Evolutionary conservation across 139 green algal species (phyloP), one percentile per base, ranked within the genome.

Genomic region (Chlorella sp.): DNA sequence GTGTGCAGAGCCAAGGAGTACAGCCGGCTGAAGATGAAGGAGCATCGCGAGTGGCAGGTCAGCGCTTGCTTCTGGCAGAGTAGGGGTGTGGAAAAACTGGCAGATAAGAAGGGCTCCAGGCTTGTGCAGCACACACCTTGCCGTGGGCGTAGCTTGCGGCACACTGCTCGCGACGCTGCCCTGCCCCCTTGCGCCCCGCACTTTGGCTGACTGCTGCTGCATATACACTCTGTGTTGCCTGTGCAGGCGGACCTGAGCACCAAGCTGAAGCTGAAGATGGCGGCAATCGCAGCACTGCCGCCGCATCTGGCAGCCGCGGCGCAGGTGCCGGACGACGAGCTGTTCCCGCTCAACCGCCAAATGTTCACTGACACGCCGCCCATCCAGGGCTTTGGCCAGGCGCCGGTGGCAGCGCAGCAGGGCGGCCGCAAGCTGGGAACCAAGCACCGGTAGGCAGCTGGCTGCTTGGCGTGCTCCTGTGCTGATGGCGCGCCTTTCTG

Each of bases 191-290:
- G 21, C 51, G 21, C 21, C 12, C 51, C 21, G 51, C 13, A 21
- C 51, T 21, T 60, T 21, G 18, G 51, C 51, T 21, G 11, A 20
- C 15, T 15, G 13, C 51, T 60, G 51, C 51, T 60, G 51, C 51
- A 3, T 15, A 60, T 15, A 60, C 51, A 60, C 44, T 11, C 13
- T 51, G 44, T 6, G 44, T 15, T 60, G 51, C 12, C 15, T 15
- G n/a, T 60, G 51, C 51, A 60, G 79, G 72, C 70, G 25, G 87
- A 94, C 78, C 65, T 94, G 3, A 85, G 55, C 3, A 57, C 57
- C 55, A 94, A 91, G 69, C 62, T 94, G 17, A 71, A 85, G 32
- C 84, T 92, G 15, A 91, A 92, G 47, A 21, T 85, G 30, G 91
- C 89, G 9, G 91, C 91, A 20, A 60, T 92, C 15, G 85, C 73